phyloP scores from a whole-genome alignment of 768 basidiomycete species.

The Kwoniella shandongensis region DNA sequence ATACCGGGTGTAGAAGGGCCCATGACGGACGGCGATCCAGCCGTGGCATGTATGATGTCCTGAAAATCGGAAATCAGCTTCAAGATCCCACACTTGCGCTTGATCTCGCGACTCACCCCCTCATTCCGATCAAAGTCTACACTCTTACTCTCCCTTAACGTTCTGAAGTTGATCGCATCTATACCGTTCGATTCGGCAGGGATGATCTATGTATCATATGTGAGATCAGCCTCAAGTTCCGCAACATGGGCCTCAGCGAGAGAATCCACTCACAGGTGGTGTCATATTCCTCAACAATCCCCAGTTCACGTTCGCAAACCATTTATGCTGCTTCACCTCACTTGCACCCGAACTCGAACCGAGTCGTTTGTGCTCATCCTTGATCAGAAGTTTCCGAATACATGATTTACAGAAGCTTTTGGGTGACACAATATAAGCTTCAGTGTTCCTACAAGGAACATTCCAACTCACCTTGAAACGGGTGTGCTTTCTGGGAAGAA shows the following conservation, averaged over 20 bases:
- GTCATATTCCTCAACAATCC: constrained; percentile 86
- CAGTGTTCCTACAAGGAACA: background rate
- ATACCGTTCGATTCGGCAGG: constrained; percentile 72
- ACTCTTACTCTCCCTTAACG: constrained; percentile 84
- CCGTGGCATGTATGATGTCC: constrained; percentile 52
- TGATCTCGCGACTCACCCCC: constrained; percentile 41
- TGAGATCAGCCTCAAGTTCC: constrained; percentile 1
- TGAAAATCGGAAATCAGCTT: constrained; percentile 47
- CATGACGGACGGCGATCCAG: constrained; percentile 49
- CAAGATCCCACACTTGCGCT: constrained; percentile 49
- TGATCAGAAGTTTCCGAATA: constrained; percentile 81
- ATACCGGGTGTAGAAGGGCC: constrained; percentile 49
- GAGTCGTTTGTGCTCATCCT: constrained; percentile 81
- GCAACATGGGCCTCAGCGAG: background rate
- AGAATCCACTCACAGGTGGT: constrained; percentile 71
- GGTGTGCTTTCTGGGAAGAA: constrained; percentile 82
- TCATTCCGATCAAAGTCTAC: constrained; percentile 67
- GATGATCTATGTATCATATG: constrained; percentile 65
- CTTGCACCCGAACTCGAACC: constrained; percentile 93
- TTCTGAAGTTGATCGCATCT: constrained; percentile 86
- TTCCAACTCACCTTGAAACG: constrained; percentile 65
- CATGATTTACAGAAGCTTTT: constrained; percentile 82
- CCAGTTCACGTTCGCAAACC: constrained; percentile 97
- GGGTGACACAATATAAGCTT: background rate
- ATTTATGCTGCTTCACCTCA: constrained; percentile 98